Conservation (phyloP, 257 asterid genomes). For the Coffea eugenioides region DNA sequence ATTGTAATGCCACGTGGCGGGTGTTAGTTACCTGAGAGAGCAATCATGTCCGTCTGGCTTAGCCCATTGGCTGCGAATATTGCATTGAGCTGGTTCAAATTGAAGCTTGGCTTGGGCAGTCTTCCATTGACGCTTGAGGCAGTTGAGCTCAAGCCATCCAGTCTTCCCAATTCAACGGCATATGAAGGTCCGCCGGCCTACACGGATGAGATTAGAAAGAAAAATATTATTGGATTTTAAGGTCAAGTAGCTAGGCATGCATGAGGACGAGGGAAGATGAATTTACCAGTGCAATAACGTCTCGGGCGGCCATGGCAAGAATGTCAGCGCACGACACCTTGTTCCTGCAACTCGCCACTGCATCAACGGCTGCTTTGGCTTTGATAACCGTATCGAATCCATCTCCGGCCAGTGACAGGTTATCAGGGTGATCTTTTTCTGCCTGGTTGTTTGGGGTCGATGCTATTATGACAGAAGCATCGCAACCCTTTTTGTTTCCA, state of each 20-base stretch:
- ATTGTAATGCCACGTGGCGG: neutral
- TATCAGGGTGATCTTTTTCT: slow-evolving; percentile 81
- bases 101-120: slow-evolving; percentile 65
- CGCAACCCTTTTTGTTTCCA: slow-evolving; percentile 59
- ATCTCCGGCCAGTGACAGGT: slow-evolving; percentile 90
- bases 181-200: slow-evolving; percentile 85
- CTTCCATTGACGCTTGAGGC: slow-evolving; percentile 67
- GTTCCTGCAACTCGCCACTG: slow-evolving; percentile 49
- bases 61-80: slow-evolving; percentile 64
- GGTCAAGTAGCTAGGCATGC: no score
- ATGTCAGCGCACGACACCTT: slow-evolving; percentile 91
- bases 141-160: slow-evolving; percentile 70
- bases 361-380: slow-evolving; percentile 82
- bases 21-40: slow-evolving; percentile 67
- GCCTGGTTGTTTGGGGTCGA: slow-evolving; percentile 63
- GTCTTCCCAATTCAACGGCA: slow-evolving; percentile 73
- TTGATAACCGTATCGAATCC: slow-evolving; percentile 86
- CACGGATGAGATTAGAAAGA: neutral
- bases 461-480: slow-evolving; percentile 70
- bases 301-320: slow-evolving; percentile 82
- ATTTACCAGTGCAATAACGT: slow-evolving; percentile 60
- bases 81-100: slow-evolving; percentile 56
- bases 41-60: slow-evolving; percentile 70
- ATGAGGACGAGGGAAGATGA: neutral
- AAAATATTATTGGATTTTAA: no score